phyloP scores from a whole-genome alignment of 2,329 filamentous ascomycete species.

The Cryphonectria carpinicola region DNA sequence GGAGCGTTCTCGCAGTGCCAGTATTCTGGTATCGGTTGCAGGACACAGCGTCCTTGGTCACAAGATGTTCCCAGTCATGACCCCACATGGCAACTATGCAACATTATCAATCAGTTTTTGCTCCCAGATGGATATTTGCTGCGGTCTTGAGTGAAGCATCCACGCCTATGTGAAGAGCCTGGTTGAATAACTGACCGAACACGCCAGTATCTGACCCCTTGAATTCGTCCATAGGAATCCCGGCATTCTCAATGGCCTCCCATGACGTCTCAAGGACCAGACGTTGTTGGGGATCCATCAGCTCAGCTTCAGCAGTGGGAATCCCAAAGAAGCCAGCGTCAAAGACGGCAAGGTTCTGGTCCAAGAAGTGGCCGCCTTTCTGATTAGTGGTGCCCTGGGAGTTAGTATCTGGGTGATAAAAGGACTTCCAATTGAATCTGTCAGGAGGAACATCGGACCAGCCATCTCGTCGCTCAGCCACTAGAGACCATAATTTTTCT shows the following conservation, averaged over 20 bases:
- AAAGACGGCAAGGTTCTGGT: conserved; percentile 7
- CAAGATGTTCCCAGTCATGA: background rate
- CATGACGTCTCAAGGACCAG: too few relatives aligned
- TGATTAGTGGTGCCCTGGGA: conserved; percentile 30
- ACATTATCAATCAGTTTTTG: background rate
- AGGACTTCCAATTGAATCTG: background rate
- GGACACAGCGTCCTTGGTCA: conserved; percentile 1
- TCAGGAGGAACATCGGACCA: background rate
- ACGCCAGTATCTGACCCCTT: too few relatives aligned
- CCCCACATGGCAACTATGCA: background rate
- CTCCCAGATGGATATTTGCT: too few relatives aligned
- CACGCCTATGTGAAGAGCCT: too few relatives aligned
- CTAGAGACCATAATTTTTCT: too few relatives aligned
- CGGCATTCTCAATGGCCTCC: too few relatives aligned
- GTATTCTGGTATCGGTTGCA: background rate
- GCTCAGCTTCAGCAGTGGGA: conserved; percentile 30
- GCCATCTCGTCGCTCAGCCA: too few relatives aligned
- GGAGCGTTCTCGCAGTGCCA: background rate
- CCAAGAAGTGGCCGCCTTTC: conserved; percentile 3
- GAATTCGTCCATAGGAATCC: too few relatives aligned
- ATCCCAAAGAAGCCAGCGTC: conserved; percentile 36
- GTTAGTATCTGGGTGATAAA: conserved; percentile 5
- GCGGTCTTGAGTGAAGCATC: too few relatives aligned
- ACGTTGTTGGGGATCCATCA: background rate
- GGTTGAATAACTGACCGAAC: too few relatives aligned